Percentiles rank a stretch among this genome's conserved stretches.
Evolutionary conservation across 768 basidiomycete species (phyloP).

Genomic region (Pulveroboletus sp.): DNA sequence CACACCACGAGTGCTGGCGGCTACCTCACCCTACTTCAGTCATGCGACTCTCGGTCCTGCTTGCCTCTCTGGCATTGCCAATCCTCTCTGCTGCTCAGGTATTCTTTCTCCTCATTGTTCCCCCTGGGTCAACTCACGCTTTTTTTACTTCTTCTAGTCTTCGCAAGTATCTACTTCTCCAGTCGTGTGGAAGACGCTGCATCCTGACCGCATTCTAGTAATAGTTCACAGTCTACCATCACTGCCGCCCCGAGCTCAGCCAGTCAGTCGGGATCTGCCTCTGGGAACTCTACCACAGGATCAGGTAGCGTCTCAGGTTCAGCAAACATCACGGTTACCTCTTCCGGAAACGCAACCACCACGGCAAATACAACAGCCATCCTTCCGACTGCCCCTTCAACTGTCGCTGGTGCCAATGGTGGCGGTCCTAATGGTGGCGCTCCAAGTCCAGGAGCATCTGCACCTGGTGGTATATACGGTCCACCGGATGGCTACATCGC

Average conservation of each 20-base stretch:
- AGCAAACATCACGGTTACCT: slow-evolving; percentile 11
- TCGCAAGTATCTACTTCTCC: slow-evolving; percentile 36
- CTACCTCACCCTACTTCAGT: background rate
- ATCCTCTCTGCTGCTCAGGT: slow-evolving; percentile 32
- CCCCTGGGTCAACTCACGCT: background rate
- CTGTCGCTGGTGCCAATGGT: slow-evolving; percentile 45
- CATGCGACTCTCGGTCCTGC: slow-evolving; percentile 31
- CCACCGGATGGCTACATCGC: slow-evolving; percentile 65
- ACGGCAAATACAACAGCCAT: slow-evolving; percentile 9
- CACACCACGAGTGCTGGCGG: slow-evolving; percentile 2
- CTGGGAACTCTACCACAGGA: slow-evolving; percentile 17
- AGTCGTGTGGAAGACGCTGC: slow-evolving; percentile 25
- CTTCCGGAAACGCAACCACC: slow-evolving; percentile 31
- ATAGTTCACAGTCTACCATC: slow-evolving; percentile 38
- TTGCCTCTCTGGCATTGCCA: slow-evolving; percentile 28
- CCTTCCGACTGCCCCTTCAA: slow-evolving; percentile 53
- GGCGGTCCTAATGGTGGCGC: slow-evolving; percentile 42
- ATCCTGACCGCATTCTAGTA: slow-evolving; percentile 38
- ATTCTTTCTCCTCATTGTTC: background rate
- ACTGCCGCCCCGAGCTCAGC: slow-evolving; percentile 41
- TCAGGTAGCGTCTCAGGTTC: slow-evolving; percentile 23
- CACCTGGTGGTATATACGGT: slow-evolving; percentile 48
- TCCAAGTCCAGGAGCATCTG: slow-evolving; percentile 53
- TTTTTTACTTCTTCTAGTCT: slow-evolving; percentile 13
- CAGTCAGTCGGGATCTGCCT: slow-evolving; percentile 17